Conservation (phyloP, 2,329 filamentous ascomycete genomes). For the Paradendryphiella salina region DNA sequence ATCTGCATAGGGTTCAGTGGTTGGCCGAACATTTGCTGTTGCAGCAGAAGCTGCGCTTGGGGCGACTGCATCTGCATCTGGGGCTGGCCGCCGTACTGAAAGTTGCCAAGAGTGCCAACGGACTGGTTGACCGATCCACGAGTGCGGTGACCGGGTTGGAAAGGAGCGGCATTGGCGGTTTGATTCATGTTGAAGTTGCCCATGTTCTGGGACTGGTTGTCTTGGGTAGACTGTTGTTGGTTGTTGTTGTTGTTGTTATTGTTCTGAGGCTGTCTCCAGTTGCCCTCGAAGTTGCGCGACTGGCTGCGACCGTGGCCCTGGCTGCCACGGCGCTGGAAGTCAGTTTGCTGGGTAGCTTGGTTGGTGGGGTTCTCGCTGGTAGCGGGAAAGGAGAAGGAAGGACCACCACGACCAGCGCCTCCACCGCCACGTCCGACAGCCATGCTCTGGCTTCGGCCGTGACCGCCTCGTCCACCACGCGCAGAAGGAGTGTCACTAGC, state of each 20-base stretch:
- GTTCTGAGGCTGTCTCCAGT: constrained; percentile 83
- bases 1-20: constrained; percentile 86
- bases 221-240: constrained; percentile 54
- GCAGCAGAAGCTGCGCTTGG: constrained; percentile 79
- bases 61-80: constrained; percentile 79
- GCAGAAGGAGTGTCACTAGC: constrained; percentile 37
- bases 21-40: constrained; percentile 85
- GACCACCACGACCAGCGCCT: constrained; percentile 64
- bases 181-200: constrained; percentile 71
- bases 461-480: constrained; percentile 59
- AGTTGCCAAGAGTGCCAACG: constrained; percentile 78
- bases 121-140: constrained; percentile 85
- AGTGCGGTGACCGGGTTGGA: constrained; percentile 89
- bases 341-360: constrained; percentile 54
- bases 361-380: constrained; percentile 54
- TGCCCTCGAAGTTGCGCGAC: constrained; percentile 95
- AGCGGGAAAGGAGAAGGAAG: constrained; percentile 70
- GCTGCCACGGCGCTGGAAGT: constrained; percentile 76
- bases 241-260: constrained; percentile 49
- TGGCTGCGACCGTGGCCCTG: constrained; percentile 77
- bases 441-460: constrained; percentile 85
- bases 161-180: constrained; percentile 69
- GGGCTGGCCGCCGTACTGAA: constrained; percentile 86
- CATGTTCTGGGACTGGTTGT: constrained; percentile 55
- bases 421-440: constrained; percentile 71